Percentiles rank a stretch among this genome's conserved stretches.
Evolutionary conservation across 2,329 filamentous ascomycete species (phyloP).

Genomic region (Macrophomina pseudophaseolina): DNA sequence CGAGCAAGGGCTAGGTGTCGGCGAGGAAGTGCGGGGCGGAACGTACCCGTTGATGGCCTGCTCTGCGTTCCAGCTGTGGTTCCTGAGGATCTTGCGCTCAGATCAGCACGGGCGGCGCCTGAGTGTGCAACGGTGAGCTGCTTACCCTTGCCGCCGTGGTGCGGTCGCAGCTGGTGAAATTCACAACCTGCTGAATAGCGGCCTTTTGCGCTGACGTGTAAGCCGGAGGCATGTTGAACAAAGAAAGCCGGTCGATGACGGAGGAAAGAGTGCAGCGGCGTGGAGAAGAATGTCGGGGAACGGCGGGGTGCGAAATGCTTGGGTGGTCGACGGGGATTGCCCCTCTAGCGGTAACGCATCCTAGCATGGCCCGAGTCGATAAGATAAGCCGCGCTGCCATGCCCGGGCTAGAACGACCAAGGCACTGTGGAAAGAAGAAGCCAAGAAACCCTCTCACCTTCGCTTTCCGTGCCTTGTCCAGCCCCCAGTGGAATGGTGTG

Average conservation of each 20-base stretch:
- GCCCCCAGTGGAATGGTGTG: too few species aligned
- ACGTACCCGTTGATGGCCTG: constrained; percentile 55
- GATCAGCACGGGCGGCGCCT: constrained; percentile 19
- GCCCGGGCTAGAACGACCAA: not conserved
- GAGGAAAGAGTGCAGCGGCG: not conserved
- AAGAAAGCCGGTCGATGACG: constrained; percentile 2
- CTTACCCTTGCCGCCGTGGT: constrained; percentile 47
- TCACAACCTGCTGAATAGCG: constrained; percentile 51
- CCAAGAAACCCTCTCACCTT: not conserved
- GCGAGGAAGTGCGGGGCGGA: constrained; percentile 3
- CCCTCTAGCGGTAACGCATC: constrained; percentile 26
- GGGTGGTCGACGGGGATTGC: constrained; percentile 18
- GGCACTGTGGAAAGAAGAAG: too few species aligned
- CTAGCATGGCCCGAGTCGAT: not conserved
- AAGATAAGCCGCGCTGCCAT: not conserved
- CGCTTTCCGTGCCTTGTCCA: not conserved
- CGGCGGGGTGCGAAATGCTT: constrained; percentile 12
- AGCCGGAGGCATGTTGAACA: constrained; percentile 51
- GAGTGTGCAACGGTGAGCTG: constrained; percentile 18
- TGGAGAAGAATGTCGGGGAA: constrained; percentile 17
- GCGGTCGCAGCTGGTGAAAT: constrained; percentile 52
- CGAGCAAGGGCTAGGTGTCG: constrained; percentile 2
- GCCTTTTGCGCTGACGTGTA: constrained; percentile 53
- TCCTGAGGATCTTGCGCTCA: constrained; percentile 47
- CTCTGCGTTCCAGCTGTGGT: constrained; percentile 51